A percentile compares a stretch with the other conserved stretches of the same genome.
These are phyloP conservation scores for Heliocybe sulcata DNA, from an alignment of 1,284 basidiomycete species.

Conservation along the genomic window DNA sequence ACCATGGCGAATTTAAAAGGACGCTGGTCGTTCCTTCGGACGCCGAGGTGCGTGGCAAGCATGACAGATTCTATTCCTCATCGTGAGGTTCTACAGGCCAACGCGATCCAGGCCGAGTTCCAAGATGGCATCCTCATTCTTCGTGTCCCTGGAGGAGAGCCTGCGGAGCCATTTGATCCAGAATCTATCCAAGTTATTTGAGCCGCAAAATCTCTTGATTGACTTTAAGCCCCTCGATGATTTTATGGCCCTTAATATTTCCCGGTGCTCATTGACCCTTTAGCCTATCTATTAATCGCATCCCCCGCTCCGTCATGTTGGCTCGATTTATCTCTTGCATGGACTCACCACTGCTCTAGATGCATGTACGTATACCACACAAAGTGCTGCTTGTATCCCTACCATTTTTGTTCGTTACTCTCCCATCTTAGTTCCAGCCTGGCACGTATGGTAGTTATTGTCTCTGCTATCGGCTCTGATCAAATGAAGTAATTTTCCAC, in stretches of 20 bases:
- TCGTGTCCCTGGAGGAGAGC: slow-evolving; percentile 23
- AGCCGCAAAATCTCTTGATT: too few relatives aligned
- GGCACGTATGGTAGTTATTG: neutral
- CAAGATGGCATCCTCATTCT: slow-evolving; percentile 42
- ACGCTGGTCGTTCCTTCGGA: slow-evolving; percentile 49
- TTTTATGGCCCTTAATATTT: too few relatives aligned
- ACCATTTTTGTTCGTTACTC: too few relatives aligned
- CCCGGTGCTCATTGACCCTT: too few relatives aligned
- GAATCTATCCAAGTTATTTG: neutral
- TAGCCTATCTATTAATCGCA: too few relatives aligned
- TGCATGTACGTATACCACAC: too few relatives aligned
- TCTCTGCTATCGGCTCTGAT: neutral
- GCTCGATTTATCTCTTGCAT: neutral
- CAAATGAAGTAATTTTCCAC: too few relatives aligned
- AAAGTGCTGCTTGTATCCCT: too few relatives aligned
- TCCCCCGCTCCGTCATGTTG: neutral
- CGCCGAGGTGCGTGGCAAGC: slow-evolving; percentile 37
- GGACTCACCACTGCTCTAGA: neutral
- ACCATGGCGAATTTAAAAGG: slow-evolving; percentile 43
- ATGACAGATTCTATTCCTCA: slow-evolving; percentile 2
- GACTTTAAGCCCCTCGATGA: too few relatives aligned
- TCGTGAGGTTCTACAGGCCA: slow-evolving; percentile 24
- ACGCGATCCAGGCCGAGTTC: slow-evolving; percentile 38
- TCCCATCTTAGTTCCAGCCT: neutral
- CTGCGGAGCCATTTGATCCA: neutral